phyloP scores from a whole-genome alignment of 495 filamentous ascomycete species.

The Penicillium canescens region DNA sequence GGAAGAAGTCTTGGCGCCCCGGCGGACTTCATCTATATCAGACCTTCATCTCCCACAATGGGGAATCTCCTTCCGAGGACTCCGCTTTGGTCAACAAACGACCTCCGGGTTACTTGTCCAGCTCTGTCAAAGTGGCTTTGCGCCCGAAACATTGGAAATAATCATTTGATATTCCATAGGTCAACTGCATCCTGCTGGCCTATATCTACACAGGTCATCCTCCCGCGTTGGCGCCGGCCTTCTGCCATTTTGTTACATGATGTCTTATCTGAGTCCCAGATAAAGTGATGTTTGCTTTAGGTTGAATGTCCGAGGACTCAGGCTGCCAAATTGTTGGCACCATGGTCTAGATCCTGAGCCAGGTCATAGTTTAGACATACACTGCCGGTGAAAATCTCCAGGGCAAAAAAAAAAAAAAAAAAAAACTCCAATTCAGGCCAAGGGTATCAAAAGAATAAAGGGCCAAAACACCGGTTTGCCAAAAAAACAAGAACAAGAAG shows the following conservation, averaged over 20 bases:
- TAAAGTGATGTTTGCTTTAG: background rate
- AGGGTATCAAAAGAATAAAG: constrained; percentile 22
- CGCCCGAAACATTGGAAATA: background rate
- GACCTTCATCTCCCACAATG: constrained; percentile 11
- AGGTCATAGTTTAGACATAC: background rate
- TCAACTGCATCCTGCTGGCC: background rate
- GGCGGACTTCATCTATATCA: constrained; percentile 21
- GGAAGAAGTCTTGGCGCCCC: constrained; percentile 6
- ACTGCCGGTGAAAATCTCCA: background rate
- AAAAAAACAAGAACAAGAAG: constrained; percentile 6
- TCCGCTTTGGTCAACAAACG: background rate
- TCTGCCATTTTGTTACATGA: background rate
- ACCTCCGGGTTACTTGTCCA: background rate
- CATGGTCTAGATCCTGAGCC: background rate
- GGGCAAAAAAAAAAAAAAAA: background rate
- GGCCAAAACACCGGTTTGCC: constrained; percentile 14
- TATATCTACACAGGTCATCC: background rate
- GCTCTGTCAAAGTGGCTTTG: background rate
- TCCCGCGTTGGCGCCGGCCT: background rate
- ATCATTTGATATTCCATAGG: background rate
- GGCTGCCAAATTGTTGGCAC: background rate
- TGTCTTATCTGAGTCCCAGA: constrained; percentile 3
- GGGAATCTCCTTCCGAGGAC: constrained; percentile 4
- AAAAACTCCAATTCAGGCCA: constrained; percentile 13
- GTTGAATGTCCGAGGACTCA: background rate